Evolutionary conservation across 208 protist genomes (phyloP).

Genomic region (Porcisia hertigi): DNA sequence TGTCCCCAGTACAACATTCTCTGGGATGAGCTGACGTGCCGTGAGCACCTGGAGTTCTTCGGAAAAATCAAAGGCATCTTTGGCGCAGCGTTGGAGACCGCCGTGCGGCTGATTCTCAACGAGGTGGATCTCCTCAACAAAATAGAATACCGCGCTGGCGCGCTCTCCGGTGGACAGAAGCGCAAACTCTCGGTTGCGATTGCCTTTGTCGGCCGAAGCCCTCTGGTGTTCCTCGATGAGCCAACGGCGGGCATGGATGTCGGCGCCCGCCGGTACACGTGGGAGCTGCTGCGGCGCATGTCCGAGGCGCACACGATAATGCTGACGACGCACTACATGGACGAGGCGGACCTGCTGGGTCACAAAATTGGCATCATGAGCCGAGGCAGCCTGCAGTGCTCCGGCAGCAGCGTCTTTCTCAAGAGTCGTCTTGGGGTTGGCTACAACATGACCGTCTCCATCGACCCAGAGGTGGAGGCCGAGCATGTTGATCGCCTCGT

Average conservation of each 20-base stretch:
- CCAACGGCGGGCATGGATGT: constrained; percentile 92
- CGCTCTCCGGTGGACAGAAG: constrained; percentile 87
- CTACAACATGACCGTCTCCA: constrained; percentile 50
- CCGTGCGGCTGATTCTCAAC: constrained; percentile 41
- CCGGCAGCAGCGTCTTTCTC: constrained; percentile 60
- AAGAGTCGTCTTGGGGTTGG: constrained; percentile 54
- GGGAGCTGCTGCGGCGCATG: constrained; percentile 68
- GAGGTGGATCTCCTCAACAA: constrained; percentile 67
- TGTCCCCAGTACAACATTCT: constrained; percentile 62
- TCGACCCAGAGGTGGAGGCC: constrained; percentile 34
- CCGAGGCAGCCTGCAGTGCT: constrained; percentile 50
- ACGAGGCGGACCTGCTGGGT: constrained; percentile 96
- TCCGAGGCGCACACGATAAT: constrained; percentile 59
- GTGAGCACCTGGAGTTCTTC: constrained; percentile 92
- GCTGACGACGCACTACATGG: constrained; percentile 95
- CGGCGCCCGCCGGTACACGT: constrained; percentile 73
- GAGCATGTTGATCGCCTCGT: constrained; percentile 29
- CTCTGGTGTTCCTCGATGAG: constrained; percentile 89
- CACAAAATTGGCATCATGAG: constrained; percentile 94
- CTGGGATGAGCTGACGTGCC: constrained; percentile 80
- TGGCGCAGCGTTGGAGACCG: constrained; percentile 28
- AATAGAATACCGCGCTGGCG: constrained; percentile 28
- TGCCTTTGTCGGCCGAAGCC: constrained; percentile 83
- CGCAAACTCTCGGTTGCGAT: constrained; percentile 88
- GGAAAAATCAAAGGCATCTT: constrained; percentile 82